Evolutionary conservation across 106 monocot species (phyloP).

Genomic region (Dioscorea zingiberensis): DNA sequence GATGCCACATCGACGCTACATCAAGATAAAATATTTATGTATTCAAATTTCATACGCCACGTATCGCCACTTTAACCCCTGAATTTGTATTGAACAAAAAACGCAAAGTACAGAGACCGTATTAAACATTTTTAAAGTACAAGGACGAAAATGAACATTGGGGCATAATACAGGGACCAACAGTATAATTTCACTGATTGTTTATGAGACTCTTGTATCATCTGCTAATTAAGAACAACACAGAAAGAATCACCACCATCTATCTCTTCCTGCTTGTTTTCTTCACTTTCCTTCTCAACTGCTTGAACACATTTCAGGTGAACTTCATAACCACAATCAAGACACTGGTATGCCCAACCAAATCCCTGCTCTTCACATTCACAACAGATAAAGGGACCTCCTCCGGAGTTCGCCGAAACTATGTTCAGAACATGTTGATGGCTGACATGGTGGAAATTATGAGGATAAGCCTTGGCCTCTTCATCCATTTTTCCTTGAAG

Average conservation of each 20-base stretch:
- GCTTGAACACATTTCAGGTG: conserved; percentile 33
- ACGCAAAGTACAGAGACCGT: no score
- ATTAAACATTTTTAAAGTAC: no score
- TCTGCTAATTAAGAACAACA: no score
- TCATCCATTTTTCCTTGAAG: conserved; percentile 39
- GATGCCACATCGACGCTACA: no score
- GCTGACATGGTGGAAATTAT: conserved; percentile 25
- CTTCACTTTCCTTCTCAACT: conserved; percentile 7
- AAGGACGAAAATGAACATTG: no score
- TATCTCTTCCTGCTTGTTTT: conserved; percentile 4
- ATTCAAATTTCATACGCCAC: no score
- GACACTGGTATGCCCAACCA: conserved; percentile 61
- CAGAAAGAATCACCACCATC: neutral
- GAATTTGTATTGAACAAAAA: no score
- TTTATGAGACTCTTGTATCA: no score
- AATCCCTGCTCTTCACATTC: conserved; percentile 55
- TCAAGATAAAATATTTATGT: no score
- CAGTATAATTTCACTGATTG: no score
- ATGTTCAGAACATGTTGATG: conserved; percentile 38
- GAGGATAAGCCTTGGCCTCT: conserved; percentile 42
- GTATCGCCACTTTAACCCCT: no score
- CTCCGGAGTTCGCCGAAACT: conserved; percentile 42
- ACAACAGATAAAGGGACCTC: conserved; percentile 51
- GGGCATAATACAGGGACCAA: no score
- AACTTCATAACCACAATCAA: conserved; percentile 52